Evolutionary conservation across 2,329 filamentous ascomycete species (phyloP), one percentile per base, ranked within the genome.

Genomic region (Aspergillus sp.): DNA sequence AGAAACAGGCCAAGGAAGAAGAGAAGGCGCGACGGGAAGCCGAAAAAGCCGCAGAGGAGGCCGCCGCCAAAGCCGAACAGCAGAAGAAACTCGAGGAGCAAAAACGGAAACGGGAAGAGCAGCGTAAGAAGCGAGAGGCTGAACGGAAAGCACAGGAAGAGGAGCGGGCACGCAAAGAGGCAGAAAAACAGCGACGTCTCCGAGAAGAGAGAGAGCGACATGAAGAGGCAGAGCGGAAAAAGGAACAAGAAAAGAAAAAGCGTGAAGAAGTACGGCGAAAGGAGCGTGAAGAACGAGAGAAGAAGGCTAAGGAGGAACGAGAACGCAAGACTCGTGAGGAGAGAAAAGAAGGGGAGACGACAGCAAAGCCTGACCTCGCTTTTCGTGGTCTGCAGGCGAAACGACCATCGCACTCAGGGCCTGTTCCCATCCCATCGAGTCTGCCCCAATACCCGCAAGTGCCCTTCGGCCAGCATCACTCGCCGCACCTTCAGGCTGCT

Each of bases 91-190:
- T 80, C 13, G 88, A 94, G 59, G 90, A 97, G 68, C 84, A 88
- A 60, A 83, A 82, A 54, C 77, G 78, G 53, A 93, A 84, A 69
- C 84, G 85, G 35, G 93, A 98, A 61, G 91, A 97, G 69, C 91
- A 90, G 66, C 82, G 88, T 37, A 89, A 83, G 72, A 95, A 94
- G 71, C 88, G 85, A 58, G 93, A 98, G 61, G 86, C 88, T 4
- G 88, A 94, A 66, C 89, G 85, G 65, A 94, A 88, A 66, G 86
- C 87, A 27, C 88, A 89, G 51, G 93, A 97, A 59, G 91, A 96
- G 58, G 90, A 95, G 57, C 84, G 85, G 40, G 73, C 84, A 45
- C 81, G 83, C 44, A 95, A 90, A 65, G 91, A 97, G 62, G 85
- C 85, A 4, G 91, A 97, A 58, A 87, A 86, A 60, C 80, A 85